Base-by-base conservation (phyloP, 306 rosid species). In the Dicorynia guianensis region DNA sequence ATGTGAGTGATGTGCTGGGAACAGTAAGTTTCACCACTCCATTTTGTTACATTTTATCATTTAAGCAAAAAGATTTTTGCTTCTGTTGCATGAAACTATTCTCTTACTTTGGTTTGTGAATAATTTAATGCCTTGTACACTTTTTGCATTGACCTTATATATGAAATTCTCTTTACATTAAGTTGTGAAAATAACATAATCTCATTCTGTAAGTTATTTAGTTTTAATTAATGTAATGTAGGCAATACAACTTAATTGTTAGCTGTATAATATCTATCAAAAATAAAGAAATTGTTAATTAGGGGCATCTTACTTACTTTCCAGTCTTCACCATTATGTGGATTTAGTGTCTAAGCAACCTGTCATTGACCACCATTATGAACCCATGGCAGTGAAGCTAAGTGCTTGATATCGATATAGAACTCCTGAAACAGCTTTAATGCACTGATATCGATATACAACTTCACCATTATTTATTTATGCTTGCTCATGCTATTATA, bases 1-100 rank as follows among this genome's bases (percentile, higher is more conserved):
- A 95, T 70, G 87, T 95, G 84, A 85, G 90, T 73, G 98, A 95
- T 40, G 88, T 95, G 83, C 78, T 92, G 76, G 98, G 98, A 86
- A 95, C 98, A 80, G 98, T 95, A 92, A 95, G 98, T 87, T 78
- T 84, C 81, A 39, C 79, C 61, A 46, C 76, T 81, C 80, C 35
- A 39, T 77, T 25, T 46, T 77, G 55, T 66, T 55, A 39, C 34
- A 53, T 56, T 36, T 11, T 30, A 65, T 82, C 63, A 63, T 69
- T 58, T 52, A 57, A 66, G 70, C 56, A 61, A 47, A 60, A 4
- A 20, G 17, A 39, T 65, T 44, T 71, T 63, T 80, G 68, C 50
- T 67, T 76, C 53, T 79, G 77, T 42, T 58, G 71, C 47, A 35
- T 14, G 69, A 84, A 76, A 9, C 47, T 65, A 73, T 50, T 6